phyloP scores from a whole-genome alignment of 305 asterid genomes.

The Fraxinus velutina region DNA sequence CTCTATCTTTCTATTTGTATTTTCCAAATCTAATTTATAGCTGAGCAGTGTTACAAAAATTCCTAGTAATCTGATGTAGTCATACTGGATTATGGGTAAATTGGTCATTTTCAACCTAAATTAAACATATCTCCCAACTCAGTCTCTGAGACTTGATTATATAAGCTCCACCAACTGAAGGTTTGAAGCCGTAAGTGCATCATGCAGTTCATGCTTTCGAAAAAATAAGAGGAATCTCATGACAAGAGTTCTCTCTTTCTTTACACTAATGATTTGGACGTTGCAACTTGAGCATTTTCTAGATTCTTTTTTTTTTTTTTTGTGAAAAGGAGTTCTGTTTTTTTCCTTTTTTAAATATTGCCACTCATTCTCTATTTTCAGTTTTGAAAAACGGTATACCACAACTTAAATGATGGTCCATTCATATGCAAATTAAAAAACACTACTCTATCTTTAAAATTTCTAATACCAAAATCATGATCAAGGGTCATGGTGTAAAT shows the following conservation, averaged over 20 bases:
- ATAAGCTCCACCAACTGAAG: background rate
- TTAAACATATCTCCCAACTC: background rate
- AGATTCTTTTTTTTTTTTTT: background rate
- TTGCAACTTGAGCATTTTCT: background rate
- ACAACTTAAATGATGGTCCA: background rate
- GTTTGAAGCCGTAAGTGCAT: background rate
- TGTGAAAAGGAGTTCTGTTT: background rate
- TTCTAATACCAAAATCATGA: background rate
- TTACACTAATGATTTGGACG: background rate
- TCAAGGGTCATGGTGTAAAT: background rate
- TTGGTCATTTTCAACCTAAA: background rate
- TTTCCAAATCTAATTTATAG: background rate
- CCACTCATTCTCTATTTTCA: background rate
- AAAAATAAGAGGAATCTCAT: background rate
- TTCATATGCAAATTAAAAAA: background rate
- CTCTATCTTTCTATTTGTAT: background rate
- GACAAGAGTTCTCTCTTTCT: background rate
- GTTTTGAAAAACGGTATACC: background rate
- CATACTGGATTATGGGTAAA: background rate
- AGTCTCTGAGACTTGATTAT: background rate
- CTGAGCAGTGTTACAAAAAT: background rate
- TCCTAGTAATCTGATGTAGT: background rate
- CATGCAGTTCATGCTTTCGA: background rate
- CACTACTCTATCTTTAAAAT: background rate
- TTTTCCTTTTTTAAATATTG: background rate